Evolutionary conservation across 768 basidiomycete species (phyloP).

Genomic region (Boletus coccyginus): DNA sequence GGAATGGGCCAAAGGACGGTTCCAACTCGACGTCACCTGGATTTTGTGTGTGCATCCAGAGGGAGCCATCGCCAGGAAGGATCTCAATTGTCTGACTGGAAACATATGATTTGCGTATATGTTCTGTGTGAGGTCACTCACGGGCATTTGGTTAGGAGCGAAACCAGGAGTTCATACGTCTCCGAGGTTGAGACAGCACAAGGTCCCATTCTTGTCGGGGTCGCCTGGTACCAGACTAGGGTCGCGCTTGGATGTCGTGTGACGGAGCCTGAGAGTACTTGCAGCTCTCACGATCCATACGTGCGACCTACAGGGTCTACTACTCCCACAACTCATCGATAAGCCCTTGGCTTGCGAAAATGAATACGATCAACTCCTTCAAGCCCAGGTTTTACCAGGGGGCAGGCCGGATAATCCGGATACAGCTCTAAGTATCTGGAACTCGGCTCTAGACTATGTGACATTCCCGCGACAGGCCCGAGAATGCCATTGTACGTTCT

Average conservation of each 20-base stretch:
- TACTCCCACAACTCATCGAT: not conserved
- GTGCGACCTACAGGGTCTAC: not conserved
- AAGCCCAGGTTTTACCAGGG: not conserved
- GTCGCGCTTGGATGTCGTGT: not conserved
- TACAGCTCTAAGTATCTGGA: no score
- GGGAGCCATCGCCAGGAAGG: constrained; percentile 52
- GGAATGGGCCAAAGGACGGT: constrained; percentile 42
- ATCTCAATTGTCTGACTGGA: constrained; percentile 51
- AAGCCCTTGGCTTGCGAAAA: not conserved
- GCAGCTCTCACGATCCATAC: not conserved
- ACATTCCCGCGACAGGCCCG: not conserved
- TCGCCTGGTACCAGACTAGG: no score
- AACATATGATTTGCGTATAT: not conserved
- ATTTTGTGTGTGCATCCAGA: constrained; percentile 36
- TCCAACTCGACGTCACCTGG: constrained; percentile 16
- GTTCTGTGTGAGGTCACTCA: constrained; percentile 15
- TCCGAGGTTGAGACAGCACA: not conserved
- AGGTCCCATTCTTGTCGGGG: not conserved
- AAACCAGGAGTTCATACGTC: constrained; percentile 22
- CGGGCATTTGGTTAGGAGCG: constrained; percentile 24
- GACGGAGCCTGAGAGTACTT: not conserved
- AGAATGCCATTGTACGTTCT: constrained; percentile 18
- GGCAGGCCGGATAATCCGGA: not conserved
- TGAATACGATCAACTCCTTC: not conserved
- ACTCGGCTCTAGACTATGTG: not conserved